These are phyloP conservation scores for Erucastrum elatum DNA, from an alignment of 345 rosid genomes.

Conservation along the genomic window DNA sequence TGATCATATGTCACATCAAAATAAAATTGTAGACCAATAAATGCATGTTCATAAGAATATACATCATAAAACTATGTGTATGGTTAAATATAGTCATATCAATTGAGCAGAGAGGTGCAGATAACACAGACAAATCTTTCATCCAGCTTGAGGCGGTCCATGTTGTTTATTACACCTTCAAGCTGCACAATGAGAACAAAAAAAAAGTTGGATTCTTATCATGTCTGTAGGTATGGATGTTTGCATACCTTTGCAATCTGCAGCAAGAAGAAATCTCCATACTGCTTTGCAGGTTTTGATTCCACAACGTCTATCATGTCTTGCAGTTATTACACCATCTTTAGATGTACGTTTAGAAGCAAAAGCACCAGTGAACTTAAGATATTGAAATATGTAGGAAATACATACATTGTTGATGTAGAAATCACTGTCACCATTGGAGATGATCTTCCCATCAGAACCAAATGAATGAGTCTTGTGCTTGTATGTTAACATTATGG, in stretches of 20 bases:
- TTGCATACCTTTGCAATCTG: slow-evolving; percentile 81
- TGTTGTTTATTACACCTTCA: slow-evolving; percentile 79
- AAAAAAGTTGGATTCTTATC: background rate
- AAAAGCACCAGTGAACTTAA: background rate
- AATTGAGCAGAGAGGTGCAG: background rate
- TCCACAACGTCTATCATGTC: slow-evolving; percentile 84
- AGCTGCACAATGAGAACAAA: slow-evolving; percentile 49
- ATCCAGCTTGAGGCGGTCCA: slow-evolving; percentile 82
- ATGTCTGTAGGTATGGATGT: background rate
- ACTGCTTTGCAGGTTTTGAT: slow-evolving; percentile 67
- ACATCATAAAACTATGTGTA: background rate
- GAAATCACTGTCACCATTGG: slow-evolving; percentile 94
- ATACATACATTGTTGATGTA: slow-evolving; percentile 71
- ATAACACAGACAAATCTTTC: slow-evolving; percentile 25
- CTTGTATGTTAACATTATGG: slow-evolving; percentile 89
- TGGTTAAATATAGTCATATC: background rate
- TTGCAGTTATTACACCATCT: slow-evolving; percentile 44
- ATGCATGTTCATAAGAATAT: background rate
- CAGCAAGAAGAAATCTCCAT: slow-evolving; percentile 89
- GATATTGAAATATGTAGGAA: background rate
- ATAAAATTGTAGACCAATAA: background rate
- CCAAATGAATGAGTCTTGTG: slow-evolving; percentile 96
- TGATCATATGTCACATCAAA: background rate
- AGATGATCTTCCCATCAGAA: slow-evolving; percentile 68
- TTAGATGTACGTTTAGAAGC: background rate